Evolutionary conservation across 1,139 yeast genomes (phyloP).

Genomic region (Geotrichum klebahnii): DNA sequence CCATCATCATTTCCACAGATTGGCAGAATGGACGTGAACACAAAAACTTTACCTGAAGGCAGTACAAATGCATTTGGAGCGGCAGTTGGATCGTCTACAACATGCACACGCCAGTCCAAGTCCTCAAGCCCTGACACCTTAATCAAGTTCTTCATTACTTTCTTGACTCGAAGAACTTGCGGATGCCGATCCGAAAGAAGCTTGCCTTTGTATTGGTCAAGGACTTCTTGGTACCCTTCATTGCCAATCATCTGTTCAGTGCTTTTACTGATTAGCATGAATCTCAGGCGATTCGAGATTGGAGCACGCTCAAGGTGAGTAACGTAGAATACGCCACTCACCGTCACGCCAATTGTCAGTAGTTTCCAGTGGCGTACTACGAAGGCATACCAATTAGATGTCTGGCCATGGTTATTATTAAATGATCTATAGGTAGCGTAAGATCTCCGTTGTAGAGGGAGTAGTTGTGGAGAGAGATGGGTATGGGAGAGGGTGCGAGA

Average conservation of each 20-base stretch:
- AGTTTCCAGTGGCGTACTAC: conserved; percentile 20
- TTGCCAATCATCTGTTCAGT: conserved; percentile 67
- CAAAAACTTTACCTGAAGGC: conserved; percentile 94
- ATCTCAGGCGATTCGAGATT: conserved; percentile 65
- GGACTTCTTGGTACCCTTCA: conserved; percentile 58
- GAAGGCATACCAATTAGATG: conserved; percentile 11
- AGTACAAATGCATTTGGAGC: conserved; percentile 95
- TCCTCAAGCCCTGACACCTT: conserved; percentile 38
- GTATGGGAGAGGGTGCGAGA: neutral
- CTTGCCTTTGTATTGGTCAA: conserved; percentile 39
- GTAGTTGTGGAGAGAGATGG: neutral
- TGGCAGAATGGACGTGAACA: conserved; percentile 72
- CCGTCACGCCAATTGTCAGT: conserved; percentile 11
- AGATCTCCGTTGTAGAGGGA: neutral
- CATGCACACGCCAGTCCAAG: conserved; percentile 76
- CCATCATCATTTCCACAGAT: conserved; percentile 83
- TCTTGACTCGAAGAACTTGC: conserved; percentile 50
- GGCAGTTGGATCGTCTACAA: conserved; percentile 60
- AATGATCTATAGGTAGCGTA: conserved; percentile 21
- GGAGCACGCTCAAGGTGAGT: conserved; percentile 78
- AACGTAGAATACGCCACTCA: conserved; percentile 9
- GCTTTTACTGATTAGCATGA: conserved; percentile 68
- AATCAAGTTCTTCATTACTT: conserved; percentile 61
- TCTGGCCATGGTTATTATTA: conserved; percentile 12
- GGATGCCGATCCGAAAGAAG: conserved; percentile 44